These are phyloP conservation scores for Chaetomidium leptoderma DNA, from an alignment of 495 filamentous ascomycete genomes.

Conservation along the genomic window DNA sequence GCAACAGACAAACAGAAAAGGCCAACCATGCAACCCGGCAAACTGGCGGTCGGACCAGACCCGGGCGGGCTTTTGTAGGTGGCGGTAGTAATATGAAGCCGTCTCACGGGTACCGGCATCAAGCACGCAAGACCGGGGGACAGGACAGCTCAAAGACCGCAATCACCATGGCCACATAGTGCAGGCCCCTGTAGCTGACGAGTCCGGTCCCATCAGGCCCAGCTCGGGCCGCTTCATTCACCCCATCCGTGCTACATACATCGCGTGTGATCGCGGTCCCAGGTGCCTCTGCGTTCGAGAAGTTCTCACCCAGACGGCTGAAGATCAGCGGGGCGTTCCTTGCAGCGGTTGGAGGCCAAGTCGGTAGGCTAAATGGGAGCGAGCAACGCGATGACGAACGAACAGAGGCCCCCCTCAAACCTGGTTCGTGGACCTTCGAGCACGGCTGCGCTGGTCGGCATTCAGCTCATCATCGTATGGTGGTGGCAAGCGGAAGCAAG, in stretches of 20 bases:
- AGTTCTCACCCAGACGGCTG: neutral
- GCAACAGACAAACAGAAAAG: constrained; percentile 3
- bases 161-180: neutral
- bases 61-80: constrained; percentile 18
- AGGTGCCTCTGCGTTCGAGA: neutral
- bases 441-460: neutral
- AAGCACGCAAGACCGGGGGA: constrained; percentile 8
- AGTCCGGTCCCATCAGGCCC: constrained; percentile 5
- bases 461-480: neutral
- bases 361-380: constrained; percentile 30
- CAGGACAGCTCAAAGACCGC: neutral
- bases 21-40: constrained; percentile 6
- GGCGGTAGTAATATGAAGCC: constrained; percentile 13
- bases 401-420: neutral
- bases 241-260: neutral
- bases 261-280: neutral
- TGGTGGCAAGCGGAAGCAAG: neutral
- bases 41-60: constrained; percentile 4
- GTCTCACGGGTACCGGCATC: constrained; percentile 28
- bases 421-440: constrained; percentile 3
- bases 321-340: constrained; percentile 25
- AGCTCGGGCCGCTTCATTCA: constrained; percentile 1
- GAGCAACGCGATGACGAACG: constrained; percentile 7
- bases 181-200: constrained; percentile 8
- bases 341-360: constrained; percentile 24